These are phyloP conservation scores for Luvunga scandens DNA, from an alignment of 345 rosid species.

Conservation along the genomic window DNA sequence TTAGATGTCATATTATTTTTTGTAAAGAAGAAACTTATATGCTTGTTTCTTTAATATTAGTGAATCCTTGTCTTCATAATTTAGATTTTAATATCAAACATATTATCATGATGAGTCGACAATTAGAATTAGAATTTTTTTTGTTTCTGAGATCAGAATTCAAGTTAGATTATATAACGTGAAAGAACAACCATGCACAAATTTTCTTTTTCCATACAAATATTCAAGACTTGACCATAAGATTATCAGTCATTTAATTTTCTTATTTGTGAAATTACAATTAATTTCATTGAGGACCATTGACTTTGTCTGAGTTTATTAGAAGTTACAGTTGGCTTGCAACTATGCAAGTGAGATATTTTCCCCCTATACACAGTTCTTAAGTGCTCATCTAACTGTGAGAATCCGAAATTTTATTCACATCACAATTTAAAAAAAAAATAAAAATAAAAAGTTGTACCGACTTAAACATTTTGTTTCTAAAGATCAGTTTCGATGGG, in stretches of 20 bases:
- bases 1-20: too few relatives aligned
- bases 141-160: background rate
- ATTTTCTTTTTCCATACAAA: too few relatives aligned
- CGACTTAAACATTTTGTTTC: background rate
- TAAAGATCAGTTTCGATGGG: background rate
- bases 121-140: too few relatives aligned
- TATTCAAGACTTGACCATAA: too few relatives aligned
- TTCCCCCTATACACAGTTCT: background rate
- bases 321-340: background rate
- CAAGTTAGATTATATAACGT: background rate
- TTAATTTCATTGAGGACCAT: background rate
- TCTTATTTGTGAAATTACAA: background rate
- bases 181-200: background rate
- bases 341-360: background rate
- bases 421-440: background rate
- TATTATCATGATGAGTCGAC: too few relatives aligned
- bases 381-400: constrained; percentile 5
- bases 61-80: too few relatives aligned
- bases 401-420: background rate
- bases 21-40: too few relatives aligned
- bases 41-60: too few relatives aligned
- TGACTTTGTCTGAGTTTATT: background rate
- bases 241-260: too few relatives aligned
- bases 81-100: background rate
- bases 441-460: too few relatives aligned